Evolutionary conservation across 164 flowering plant species (phyloP).

Genomic region (Vitis rotundifolia): DNA sequence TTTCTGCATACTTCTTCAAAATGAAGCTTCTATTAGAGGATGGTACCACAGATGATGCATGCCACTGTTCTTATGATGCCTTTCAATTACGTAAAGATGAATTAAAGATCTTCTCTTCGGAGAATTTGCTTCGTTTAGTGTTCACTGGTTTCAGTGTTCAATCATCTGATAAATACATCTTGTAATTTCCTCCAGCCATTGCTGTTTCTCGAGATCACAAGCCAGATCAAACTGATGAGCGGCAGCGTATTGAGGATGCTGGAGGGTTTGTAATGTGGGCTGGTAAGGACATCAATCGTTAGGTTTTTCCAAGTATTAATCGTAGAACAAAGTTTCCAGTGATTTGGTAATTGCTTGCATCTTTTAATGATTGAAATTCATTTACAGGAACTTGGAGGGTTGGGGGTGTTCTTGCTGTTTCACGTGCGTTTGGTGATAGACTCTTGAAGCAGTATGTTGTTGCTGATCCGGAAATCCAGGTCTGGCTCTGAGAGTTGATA

Average conservation of each 20-base stretch:
- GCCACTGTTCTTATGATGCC: too few species aligned
- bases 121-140: neutral
- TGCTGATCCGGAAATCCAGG: slow-evolving; percentile 98
- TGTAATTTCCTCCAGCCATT: slow-evolving; percentile 51
- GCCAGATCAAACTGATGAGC: slow-evolving; percentile 96
- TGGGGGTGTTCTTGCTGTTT: slow-evolving; percentile 99
- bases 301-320: neutral
- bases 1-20: too few species aligned
- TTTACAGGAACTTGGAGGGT: slow-evolving; percentile 94
- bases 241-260: slow-evolving; percentile 95
- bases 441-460: slow-evolving; percentile 96
- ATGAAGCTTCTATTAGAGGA: too few species aligned
- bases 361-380: neutral
- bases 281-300: slow-evolving; percentile 37
- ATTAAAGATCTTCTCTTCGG: neutral
- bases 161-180: neutral
- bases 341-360: neutral
- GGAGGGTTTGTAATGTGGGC: slow-evolving; percentile 99
- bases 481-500: slow-evolving; percentile 16
- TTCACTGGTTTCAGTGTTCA: slow-evolving; percentile 3
- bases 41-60: too few species aligned
- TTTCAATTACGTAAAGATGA: too few species aligned
- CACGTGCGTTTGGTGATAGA: slow-evolving; percentile 99
- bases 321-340: slow-evolving; percentile 1
- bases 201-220: slow-evolving; percentile 99